Percentiles rank a stretch among this genome's conserved stretches.
Conservation (phyloP, 768 basidiomycete species). For the Leccinum fibrillosum region DNA sequence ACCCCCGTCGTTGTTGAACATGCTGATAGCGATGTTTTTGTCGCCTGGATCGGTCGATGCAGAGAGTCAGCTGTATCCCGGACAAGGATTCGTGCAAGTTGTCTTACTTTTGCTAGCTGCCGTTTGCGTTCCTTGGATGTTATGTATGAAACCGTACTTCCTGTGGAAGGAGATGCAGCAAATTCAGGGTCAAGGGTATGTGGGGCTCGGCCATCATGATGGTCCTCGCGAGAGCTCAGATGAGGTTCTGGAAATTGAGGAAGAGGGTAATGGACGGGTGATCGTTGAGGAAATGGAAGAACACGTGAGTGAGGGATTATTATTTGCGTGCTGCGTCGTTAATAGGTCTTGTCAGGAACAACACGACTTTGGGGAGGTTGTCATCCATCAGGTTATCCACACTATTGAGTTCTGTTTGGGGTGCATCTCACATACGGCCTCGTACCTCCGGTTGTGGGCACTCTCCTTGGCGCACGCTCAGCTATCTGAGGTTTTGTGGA, state of each 20-base stretch:
- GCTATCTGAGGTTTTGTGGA: slow-evolving; percentile 90
- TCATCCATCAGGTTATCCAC: slow-evolving; percentile 97
- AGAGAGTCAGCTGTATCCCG: slow-evolving; percentile 71
- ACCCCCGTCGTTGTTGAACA: slow-evolving; percentile 91
- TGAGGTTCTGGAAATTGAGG: slow-evolving; percentile 68
- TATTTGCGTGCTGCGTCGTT: slow-evolving; percentile 3
- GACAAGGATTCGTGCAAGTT: slow-evolving; percentile 83
- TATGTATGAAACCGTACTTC: slow-evolving; percentile 89
- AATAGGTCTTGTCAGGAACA: slow-evolving; percentile 50
- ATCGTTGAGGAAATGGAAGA: slow-evolving; percentile 73
- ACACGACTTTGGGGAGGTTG: slow-evolving; percentile 91
- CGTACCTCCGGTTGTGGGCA: slow-evolving; percentile 93
- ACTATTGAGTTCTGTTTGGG: slow-evolving; percentile 99
- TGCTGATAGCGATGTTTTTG: slow-evolving; percentile 96
- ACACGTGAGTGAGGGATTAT: slow-evolving; percentile 51
- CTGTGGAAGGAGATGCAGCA: slow-evolving; percentile 86
- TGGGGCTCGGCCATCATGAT: slow-evolving; percentile 59
- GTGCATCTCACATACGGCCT: slow-evolving; percentile 96
- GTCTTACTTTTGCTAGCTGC: slow-evolving; percentile 73
- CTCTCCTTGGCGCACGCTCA: slow-evolving; percentile 97
- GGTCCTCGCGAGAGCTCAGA: slow-evolving; percentile 55
- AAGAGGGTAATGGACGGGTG: slow-evolving; percentile 74
- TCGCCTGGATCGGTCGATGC: slow-evolving; percentile 77
- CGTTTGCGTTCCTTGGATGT: slow-evolving; percentile 93
- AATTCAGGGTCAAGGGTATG: slow-evolving; percentile 82